A percentile compares a stretch with the other conserved stretches of the same genome.
Evolutionary conservation across 805 yeast species (phyloP).

Genomic region (Debaryomyces prosopidis): DNA sequence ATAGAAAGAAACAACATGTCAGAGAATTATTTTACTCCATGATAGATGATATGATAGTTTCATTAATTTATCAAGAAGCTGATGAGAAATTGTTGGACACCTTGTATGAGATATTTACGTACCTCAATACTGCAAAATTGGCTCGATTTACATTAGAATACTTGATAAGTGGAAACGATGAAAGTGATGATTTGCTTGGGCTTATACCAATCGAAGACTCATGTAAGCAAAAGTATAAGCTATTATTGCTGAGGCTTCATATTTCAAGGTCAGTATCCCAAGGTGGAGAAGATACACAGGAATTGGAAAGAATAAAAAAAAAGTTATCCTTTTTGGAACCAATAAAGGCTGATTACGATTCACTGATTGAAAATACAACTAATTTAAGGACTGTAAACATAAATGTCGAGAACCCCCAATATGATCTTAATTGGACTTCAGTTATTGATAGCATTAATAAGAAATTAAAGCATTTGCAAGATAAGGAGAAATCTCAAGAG

Average conservation of each 20-base stretch:
- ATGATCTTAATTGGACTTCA: conserved; percentile 23
- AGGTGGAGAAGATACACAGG: conserved; percentile 5
- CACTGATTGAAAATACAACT: conserved; percentile 15
- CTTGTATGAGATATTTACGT: conserved; percentile 50
- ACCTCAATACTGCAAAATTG: conserved; percentile 49
- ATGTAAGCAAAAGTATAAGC: conserved; percentile 9
- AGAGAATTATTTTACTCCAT: conserved; percentile 44
- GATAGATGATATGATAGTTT: conserved; percentile 64
- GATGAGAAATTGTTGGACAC: conserved; percentile 56
- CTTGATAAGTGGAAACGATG: conserved; percentile 44
- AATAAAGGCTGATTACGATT: conserved; percentile 29
- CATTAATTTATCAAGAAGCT: conserved; percentile 66
- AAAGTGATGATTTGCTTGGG: conserved; percentile 41
- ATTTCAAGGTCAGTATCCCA: conserved; percentile 4
- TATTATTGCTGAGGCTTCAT: conserved; percentile 26
- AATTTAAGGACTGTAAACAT: conserved; percentile 9
- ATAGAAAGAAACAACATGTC: conserved; percentile 10
- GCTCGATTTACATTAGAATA: conserved; percentile 62
- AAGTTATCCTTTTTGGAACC: conserved; percentile 31
- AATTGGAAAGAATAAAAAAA: conserved; percentile 2
- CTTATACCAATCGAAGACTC: conserved; percentile 22
- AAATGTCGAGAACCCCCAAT: conserved; percentile 2
- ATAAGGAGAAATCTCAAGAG: conserved; percentile 34
- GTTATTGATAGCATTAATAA: conserved; percentile 31
- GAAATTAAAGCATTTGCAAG: conserved; percentile 31